A percentile compares a stretch with the other conserved stretches of the same genome.
phyloP scores from a whole-genome alignment of 106 monocot genomes.

The Dactylorhiza incarnata region DNA sequence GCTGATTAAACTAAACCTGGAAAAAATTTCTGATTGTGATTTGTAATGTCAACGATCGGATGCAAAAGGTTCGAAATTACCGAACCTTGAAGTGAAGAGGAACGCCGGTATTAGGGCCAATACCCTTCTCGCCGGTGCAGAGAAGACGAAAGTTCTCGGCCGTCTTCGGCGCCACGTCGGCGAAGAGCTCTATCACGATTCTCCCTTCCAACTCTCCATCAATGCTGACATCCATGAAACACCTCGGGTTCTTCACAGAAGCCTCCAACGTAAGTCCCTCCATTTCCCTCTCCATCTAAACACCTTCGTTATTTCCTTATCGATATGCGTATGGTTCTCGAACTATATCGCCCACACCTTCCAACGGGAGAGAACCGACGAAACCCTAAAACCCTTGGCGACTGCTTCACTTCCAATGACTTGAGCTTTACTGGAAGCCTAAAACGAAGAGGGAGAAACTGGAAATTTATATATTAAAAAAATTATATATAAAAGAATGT shows the following conservation, averaged over 20 bases:
- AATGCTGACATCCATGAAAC: constrained; percentile 25
- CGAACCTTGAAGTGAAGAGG: constrained; percentile 25
- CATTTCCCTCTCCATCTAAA: neutral
- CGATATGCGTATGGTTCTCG: neutral
- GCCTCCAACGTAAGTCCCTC: constrained; percentile 1
- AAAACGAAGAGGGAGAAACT: no score
- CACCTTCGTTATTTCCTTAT: no score
- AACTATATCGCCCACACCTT: neutral
- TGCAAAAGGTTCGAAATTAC: neutral
- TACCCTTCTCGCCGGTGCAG: constrained; percentile 25
- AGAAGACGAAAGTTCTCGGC: constrained; percentile 21
- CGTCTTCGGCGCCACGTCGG: constrained; percentile 19
- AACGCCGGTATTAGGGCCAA: constrained; percentile 18
- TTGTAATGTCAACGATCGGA: neutral
- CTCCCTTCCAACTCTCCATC: constrained; percentile 24
- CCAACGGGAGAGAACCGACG: neutral
- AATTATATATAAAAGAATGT: no score
- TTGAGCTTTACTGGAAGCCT: no score
- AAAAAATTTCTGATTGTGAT: neutral
- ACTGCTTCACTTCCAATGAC: neutral
- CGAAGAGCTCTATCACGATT: constrained; percentile 25
- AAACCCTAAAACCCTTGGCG: constrained; percentile 1
- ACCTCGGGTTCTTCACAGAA: constrained; percentile 13
- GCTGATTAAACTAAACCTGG: neutral
- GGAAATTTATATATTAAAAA: no score